Evolutionary conservation across 2,329 filamentous ascomycete genomes (phyloP).

Genomic region (Dothistroma septosporum): DNA sequence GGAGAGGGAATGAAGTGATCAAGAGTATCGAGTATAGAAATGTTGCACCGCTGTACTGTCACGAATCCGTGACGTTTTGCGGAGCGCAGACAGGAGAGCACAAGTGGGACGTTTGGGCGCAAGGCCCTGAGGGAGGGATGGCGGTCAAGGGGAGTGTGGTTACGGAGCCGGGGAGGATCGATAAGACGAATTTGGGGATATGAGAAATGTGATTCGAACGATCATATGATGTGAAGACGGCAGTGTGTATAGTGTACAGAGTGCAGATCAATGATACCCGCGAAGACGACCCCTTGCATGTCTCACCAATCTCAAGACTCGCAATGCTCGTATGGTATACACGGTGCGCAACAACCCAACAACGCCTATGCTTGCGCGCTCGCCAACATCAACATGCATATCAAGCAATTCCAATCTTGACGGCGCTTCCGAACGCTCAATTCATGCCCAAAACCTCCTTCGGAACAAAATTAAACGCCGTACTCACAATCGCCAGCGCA

Average conservation of each 20-base stretch:
- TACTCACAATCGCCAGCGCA: constrained; percentile 69
- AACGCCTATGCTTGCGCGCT: not conserved
- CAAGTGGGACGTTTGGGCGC: constrained; percentile 42
- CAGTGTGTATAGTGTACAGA: not conserved
- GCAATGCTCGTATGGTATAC: not conserved
- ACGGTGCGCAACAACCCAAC: not conserved
- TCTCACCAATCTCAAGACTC: not conserved
- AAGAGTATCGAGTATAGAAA: constrained; percentile 71
- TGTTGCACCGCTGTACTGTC: constrained; percentile 72
- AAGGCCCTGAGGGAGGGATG: constrained; percentile 40
- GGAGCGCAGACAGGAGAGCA: constrained; percentile 48
- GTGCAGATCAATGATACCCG: not conserved
- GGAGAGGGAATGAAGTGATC: constrained; percentile 41
- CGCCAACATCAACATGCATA: not conserved
- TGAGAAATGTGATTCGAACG: too few species aligned
- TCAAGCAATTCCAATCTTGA: not conserved
- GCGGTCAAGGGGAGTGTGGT: constrained; percentile 44
- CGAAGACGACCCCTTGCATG: too few species aligned
- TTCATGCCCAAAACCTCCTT: constrained; percentile 63
- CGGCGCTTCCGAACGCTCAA: not conserved
- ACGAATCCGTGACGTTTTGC: constrained; percentile 67
- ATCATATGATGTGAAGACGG: constrained; percentile 6
- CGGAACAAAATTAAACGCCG: constrained; percentile 82
- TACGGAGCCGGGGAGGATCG: constrained; percentile 24
- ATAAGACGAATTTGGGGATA: constrained; percentile 15